Evolutionary conservation across 2,329 filamentous ascomycete genomes (phyloP).

Genomic region (Penicillium nordicum): DNA sequence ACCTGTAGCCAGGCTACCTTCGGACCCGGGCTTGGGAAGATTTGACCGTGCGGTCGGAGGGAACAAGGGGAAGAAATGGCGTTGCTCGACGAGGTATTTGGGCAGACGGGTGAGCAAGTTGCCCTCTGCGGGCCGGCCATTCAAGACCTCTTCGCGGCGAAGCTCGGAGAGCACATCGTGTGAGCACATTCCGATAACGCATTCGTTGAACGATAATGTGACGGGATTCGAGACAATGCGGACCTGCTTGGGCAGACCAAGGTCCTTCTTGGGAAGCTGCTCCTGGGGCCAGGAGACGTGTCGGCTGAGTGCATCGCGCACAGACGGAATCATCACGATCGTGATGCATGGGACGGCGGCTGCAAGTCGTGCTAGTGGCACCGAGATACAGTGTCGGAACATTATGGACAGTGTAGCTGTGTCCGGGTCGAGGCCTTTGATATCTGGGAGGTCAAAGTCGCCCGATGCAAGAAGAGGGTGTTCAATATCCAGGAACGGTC

Average conservation of each 20-base stretch:
- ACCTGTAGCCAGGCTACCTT: slow-evolving; percentile 62
- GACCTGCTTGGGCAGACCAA: slow-evolving; percentile 73
- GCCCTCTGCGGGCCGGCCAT: slow-evolving; percentile 53
- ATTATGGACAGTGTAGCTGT: slow-evolving; percentile 75
- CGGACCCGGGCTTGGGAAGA: slow-evolving; percentile 62
- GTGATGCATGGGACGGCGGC: slow-evolving; percentile 71
- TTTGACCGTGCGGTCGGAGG: slow-evolving; percentile 69
- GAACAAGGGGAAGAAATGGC: slow-evolving; percentile 87
- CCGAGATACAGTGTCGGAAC: slow-evolving; percentile 76
- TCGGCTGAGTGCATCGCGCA: slow-evolving; percentile 75
- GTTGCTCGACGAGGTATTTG: slow-evolving; percentile 78
- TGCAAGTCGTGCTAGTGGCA: slow-evolving; percentile 67
- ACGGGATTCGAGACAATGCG: slow-evolving; percentile 86
- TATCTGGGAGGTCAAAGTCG: slow-evolving; percentile 71
- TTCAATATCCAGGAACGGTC: slow-evolving; percentile 87
- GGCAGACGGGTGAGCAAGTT: slow-evolving; percentile 69
- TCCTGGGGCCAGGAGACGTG: slow-evolving; percentile 86
- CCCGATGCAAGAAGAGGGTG: slow-evolving; percentile 81
- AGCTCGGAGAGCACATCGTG: slow-evolving; percentile 84
- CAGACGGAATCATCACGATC: slow-evolving; percentile 77
- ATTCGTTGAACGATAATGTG: slow-evolving; percentile 83
- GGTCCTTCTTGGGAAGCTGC: slow-evolving; percentile 64
- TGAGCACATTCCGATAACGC: slow-evolving; percentile 73
- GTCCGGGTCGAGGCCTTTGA: slow-evolving; percentile 67
- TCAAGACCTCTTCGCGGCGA: slow-evolving; percentile 66